A percentile compares a stretch with the other conserved stretches of the same genome.
Evolutionary conservation across 2,329 filamentous ascomycete species (phyloP).

Genomic region (Magnaporthiopsis incrustans): DNA sequence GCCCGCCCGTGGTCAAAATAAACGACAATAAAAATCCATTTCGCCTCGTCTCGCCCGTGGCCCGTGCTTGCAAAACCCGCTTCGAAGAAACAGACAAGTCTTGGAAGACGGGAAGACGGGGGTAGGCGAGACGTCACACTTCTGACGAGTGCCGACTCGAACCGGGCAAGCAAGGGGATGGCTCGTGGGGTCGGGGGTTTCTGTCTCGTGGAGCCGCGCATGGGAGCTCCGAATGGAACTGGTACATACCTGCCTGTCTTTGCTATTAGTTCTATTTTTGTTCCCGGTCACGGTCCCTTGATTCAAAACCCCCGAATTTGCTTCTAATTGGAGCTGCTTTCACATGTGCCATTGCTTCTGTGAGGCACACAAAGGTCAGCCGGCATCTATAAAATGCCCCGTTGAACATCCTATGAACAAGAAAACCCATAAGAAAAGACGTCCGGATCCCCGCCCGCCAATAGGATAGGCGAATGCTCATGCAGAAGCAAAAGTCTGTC

Average conservation of each 20-base stretch:
- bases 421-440: not conserved
- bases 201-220: not conserved
- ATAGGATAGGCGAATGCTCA: not conserved
- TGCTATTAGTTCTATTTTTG: too few species aligned
- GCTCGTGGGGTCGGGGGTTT: not conserved
- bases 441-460: not conserved
- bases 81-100: not conserved
- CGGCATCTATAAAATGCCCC: too few species aligned
- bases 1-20: not conserved
- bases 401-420: not conserved
- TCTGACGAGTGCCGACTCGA: not conserved
- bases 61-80: not conserved
- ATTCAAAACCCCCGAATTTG: too few species aligned
- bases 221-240: too few species aligned
- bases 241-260: too few species aligned
- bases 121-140: not conserved
- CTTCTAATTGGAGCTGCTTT: too few species aligned
- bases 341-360: too few species aligned
- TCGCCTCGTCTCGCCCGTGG: not conserved
- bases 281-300: too few species aligned
- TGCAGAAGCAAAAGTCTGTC: not conserved
- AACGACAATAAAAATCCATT: not conserved
- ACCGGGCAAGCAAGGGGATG: not conserved
- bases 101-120: not conserved
- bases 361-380: too few species aligned